phyloP scores from a whole-genome alignment of 2,329 filamentous ascomycete genomes.

The Pseudogymnoascus sp. region DNA sequence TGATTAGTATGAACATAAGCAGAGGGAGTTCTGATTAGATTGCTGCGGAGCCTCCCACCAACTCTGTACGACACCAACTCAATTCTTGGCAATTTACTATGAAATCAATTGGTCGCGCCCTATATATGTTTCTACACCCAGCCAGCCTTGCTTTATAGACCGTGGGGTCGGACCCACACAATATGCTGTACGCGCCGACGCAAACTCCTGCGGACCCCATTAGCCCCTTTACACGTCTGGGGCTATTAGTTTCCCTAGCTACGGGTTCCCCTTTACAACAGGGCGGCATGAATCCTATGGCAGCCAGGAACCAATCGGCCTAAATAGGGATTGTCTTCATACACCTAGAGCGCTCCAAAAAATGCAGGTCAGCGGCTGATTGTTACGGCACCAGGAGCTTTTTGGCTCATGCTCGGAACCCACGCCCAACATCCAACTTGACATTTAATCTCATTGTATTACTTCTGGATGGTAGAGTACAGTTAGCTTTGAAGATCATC shows the following conservation, averaged over 20 bases:
- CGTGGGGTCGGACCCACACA: neutral
- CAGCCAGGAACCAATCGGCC: neutral
- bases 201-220: neutral
- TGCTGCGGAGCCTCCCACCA: neutral
- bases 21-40: neutral
- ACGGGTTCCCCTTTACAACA: neutral
- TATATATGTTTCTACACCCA: neutral
- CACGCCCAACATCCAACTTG: neutral
- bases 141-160: neutral
- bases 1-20: neutral
- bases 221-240: neutral
- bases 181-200: too few species aligned
- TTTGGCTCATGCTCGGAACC: neutral
- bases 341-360: neutral
- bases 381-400: neutral
- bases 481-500: neutral
- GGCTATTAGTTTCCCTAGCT: neutral
- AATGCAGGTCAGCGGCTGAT: neutral
- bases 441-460: neutral
- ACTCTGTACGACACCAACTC: neutral
- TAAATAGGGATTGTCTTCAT: neutral
- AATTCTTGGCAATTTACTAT: neutral
- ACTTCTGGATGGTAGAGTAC: slow-evolving; percentile 3
- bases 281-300: neutral
- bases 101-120: neutral